Evolutionary conservation across 2,329 filamentous ascomycete genomes (phyloP).

Genomic region (Biscogniauxia sp.): DNA sequence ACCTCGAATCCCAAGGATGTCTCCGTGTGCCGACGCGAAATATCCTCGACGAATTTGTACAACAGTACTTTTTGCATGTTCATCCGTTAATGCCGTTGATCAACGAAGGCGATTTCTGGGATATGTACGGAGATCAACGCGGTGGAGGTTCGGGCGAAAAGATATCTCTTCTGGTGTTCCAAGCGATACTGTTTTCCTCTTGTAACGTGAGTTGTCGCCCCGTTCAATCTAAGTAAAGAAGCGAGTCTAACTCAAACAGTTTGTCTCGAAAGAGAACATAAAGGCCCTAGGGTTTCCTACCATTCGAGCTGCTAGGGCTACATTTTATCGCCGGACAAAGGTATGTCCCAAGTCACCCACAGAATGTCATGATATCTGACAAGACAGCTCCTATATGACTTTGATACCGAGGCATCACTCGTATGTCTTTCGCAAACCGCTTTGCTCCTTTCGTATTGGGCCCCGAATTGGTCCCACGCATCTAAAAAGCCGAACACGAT

Average conservation of each 20-base stretch:
- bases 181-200: constrained; percentile 45
- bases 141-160: constrained; percentile 22
- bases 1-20: constrained; percentile 45
- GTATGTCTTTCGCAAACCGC: constrained; percentile 41
- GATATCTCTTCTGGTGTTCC: constrained; percentile 44
- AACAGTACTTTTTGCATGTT: constrained; percentile 47
- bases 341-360: constrained; percentile 20
- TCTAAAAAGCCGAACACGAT: constrained; percentile 42
- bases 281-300: constrained; percentile 42
- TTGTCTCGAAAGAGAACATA: constrained; percentile 39
- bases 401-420: constrained; percentile 43
- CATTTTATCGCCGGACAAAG: constrained; percentile 44
- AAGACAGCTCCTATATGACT: constrained; percentile 41
- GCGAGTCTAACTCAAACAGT: constrained; percentile 23
- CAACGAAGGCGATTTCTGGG: constrained; percentile 49
- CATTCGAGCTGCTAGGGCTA: constrained; percentile 42
- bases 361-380: constrained; percentile 5
- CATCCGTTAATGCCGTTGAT: constrained; percentile 44
- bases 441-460: constrained; percentile 38
- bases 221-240: background rate
- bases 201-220: constrained; percentile 36
- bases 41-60: constrained; percentile 46
- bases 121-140: constrained; percentile 36
- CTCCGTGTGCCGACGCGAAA: constrained; percentile 41
- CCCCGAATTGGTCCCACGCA: constrained; percentile 40